A percentile compares a stretch with the other conserved stretches of the same genome.
phyloP scores from a whole-genome alignment of 257 asterid species.

The Gardenia jasminoides region DNA sequence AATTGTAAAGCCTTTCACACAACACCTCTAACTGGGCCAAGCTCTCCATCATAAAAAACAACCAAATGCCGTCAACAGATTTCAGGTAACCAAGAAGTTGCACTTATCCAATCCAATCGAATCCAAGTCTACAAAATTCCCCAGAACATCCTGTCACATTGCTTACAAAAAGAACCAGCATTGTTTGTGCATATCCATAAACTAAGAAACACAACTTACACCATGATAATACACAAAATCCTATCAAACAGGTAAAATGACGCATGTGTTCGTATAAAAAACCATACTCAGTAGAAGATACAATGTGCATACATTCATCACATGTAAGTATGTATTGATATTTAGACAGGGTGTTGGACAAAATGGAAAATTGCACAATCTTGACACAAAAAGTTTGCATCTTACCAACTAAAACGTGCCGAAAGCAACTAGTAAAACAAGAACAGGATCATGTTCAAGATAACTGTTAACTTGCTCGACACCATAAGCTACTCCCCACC shows the following conservation, averaged over 20 bases:
- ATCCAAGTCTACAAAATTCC: conserved; percentile 21
- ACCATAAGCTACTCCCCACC: background rate
- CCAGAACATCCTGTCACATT: conserved; percentile 16
- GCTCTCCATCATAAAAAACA: conserved; percentile 73
- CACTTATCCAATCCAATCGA: conserved; percentile 21
- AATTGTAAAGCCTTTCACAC: conserved; percentile 97
- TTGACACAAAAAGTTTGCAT: background rate
- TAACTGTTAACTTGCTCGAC: background rate
- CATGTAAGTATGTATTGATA: background rate
- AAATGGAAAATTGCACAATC: background rate
- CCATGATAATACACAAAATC: background rate
- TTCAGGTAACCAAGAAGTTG: conserved; percentile 21
- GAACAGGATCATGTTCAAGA: background rate
- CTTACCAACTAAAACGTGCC: background rate
- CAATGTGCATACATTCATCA: background rate
- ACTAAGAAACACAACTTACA: background rate
- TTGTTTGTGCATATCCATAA: background rate
- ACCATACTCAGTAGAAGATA: background rate
- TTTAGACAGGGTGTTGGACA: background rate
- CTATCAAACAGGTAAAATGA: background rate
- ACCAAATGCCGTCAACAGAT: conserved; percentile 17
- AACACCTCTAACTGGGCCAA: conserved; percentile 91
- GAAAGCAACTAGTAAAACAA: background rate
- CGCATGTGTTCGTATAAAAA: background rate
- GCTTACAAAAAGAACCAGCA: conserved; percentile 7